phyloP scores from a whole-genome alignment of 116 monocot genomes.

The Posidonia oceanica region DNA sequence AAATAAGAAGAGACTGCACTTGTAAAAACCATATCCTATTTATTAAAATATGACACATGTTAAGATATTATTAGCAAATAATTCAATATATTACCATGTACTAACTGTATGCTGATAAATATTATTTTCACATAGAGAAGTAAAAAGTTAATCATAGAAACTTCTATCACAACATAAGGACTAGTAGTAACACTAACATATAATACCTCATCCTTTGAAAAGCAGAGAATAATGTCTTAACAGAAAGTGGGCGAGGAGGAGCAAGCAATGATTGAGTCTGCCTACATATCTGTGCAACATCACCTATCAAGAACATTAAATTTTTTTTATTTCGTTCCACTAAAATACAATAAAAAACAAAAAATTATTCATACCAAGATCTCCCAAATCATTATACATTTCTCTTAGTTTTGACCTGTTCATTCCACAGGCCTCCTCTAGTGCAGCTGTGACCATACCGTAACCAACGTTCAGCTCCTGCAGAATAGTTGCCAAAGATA shows the following conservation, averaged over 20 bases:
- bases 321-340: neutral
- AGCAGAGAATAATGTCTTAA: slow-evolving; percentile 41
- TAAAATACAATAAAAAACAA: neutral
- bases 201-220: slow-evolving; percentile 74
- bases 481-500: neutral
- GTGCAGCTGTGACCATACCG: slow-evolving; percentile 54
- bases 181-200: neutral
- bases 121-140: no score
- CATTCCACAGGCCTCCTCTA: slow-evolving; percentile 72
- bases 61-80: no score
- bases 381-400: slow-evolving; percentile 69
- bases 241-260: slow-evolving; percentile 56
- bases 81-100: no score
- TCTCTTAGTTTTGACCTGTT: slow-evolving; percentile 64
- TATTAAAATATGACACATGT: no score
- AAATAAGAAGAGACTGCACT: no score
- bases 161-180: no score
- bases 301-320: slow-evolving; percentile 39
- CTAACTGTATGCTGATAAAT: no score
- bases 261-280: slow-evolving; percentile 72
- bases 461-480: slow-evolving; percentile 94
- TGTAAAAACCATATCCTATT: no score
- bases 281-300: slow-evolving; percentile 86
- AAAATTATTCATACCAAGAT: slow-evolving; percentile 47
- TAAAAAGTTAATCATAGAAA: no score